Base-by-base conservation (phyloP, 352 stramenopile genomes). In the Albugo laibachii region DNA sequence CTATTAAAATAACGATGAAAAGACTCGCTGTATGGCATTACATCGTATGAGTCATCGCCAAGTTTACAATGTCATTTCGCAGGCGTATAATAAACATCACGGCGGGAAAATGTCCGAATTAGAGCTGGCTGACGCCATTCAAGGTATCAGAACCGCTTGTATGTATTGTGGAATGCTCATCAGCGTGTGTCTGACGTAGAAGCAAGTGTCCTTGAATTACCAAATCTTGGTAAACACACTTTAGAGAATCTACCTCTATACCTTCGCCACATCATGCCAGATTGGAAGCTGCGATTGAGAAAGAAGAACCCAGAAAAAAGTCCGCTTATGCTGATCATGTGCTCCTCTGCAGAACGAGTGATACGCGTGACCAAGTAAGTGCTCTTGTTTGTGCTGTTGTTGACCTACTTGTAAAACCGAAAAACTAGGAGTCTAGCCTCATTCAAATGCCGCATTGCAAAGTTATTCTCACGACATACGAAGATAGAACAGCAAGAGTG, bases 391-490 rank as follows among this genome's bases (percentile, higher is more conserved):
- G 0, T 5, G n/a, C 21, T 34, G 10, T 8, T 4, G 43, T 19
- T 12, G 52, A 34, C 50, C 4, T 13, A 15, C 40, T 50, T 13
- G 13, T 6, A 3, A 24, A 48, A 19, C 15, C 24, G 8, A 18
- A 18, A 36, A 5, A 19, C 6, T 49, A 85, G 73, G 47, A 66
- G 80, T 48, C 57, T 92, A 49, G 60, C 68, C 36, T 62, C 63
- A 12, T 79, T 97, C 48, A 88, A 95, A 54, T 82, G 91, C 50
- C 84, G 86, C 19, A 66, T 92, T n/a, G 88, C 82, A 38, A 97
- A 97, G 60, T 69, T 97, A n/a, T 97, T 97, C 63, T 81, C 69
- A 41, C 96, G 96, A 54, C 86, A 97, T 59, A 75, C 95, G 55
- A 95, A 87, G 46, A 63, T 85, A 10, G 62, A 86, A 36, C 75